A percentile compares a stretch with the other conserved stretches of the same genome.
These are phyloP conservation scores for Cryptococcus amylolentus DNA, from an alignment of 1,284 basidiomycete genomes.

Conservation along the genomic window DNA sequence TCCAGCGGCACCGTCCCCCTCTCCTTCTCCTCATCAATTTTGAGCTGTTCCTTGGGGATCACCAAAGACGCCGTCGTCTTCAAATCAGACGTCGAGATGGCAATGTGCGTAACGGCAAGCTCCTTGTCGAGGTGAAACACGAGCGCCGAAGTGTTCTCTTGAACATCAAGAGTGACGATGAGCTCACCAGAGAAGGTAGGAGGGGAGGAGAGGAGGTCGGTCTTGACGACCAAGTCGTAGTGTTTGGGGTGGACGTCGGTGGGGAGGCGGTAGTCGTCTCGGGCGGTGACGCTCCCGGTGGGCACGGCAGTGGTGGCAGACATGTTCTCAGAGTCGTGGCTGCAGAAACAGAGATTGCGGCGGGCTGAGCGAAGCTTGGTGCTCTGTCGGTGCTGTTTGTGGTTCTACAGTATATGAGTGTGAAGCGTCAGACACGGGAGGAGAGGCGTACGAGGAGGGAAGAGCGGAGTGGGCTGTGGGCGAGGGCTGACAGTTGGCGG, in stretches of 20 bases:
- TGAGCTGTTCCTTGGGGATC: slow-evolving; percentile 48
- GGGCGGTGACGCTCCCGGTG: slow-evolving; percentile 20
- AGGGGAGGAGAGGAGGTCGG: slow-evolving; percentile 68
- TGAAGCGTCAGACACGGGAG: background rate
- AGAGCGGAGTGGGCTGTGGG: background rate
- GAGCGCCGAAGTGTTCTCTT: slow-evolving; percentile 61
- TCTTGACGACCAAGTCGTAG: slow-evolving; percentile 77
- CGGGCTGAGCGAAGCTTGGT: background rate
- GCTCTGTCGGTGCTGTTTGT: background rate
- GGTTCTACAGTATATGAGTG: background rate
- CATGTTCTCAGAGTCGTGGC: slow-evolving; percentile 11
- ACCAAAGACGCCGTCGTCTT: slow-evolving; percentile 57
- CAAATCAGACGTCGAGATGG: slow-evolving; percentile 61
- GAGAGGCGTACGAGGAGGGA: background rate
- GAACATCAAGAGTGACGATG: slow-evolving; percentile 71
- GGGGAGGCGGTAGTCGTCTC: slow-evolving; percentile 66
- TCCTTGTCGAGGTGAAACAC: slow-evolving; percentile 66
- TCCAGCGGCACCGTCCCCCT: slow-evolving; percentile 62
- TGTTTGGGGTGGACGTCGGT: slow-evolving; percentile 60
- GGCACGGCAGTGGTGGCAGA: slow-evolving; percentile 17
- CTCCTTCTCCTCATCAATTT: slow-evolving; percentile 62
- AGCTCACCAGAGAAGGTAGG: slow-evolving; percentile 69
- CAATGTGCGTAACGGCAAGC: slow-evolving; percentile 65
- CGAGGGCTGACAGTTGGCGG: background rate
- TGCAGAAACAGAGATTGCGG: slow-evolving; percentile 21